These are phyloP conservation scores for Thamnidium elegans DNA, from an alignment of 192 early-diverging fungal species.

Conservation along the genomic window DNA sequence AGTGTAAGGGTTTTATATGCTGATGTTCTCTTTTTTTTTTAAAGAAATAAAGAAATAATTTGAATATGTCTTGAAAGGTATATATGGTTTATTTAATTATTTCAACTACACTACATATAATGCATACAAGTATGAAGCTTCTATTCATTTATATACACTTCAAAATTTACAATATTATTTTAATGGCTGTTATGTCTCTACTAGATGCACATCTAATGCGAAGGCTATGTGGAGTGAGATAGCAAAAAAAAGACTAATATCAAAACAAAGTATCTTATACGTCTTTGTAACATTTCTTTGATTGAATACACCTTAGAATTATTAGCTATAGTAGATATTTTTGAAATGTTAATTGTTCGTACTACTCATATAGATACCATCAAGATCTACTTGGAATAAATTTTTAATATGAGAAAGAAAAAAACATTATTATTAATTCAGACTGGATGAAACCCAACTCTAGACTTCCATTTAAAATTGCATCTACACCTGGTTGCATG, in stretches of 20 bases:
- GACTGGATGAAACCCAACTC: constrained; percentile 69
- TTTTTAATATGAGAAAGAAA: not conserved
- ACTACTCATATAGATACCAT: constrained; percentile 81
- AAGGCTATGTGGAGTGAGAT: too few relatives aligned
- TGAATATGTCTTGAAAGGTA: too few relatives aligned
- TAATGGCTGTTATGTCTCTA: too few relatives aligned
- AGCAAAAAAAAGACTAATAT: not conserved
- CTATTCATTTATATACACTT: too few relatives aligned
- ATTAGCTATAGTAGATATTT: constrained; percentile 80
- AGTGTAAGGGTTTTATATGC: too few relatives aligned
- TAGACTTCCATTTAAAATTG: constrained; percentile 67
- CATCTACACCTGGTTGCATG: constrained; percentile 67
- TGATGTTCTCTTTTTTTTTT: too few relatives aligned
- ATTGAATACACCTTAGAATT: constrained; percentile 97
- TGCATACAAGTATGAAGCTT: too few relatives aligned
- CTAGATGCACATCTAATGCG: too few relatives aligned
- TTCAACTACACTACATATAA: too few relatives aligned
- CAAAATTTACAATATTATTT: too few relatives aligned
- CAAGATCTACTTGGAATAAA: constrained; percentile 78
- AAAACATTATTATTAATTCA: constrained; percentile 46
- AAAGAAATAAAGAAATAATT: too few relatives aligned
- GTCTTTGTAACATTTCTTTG: constrained; percentile 92
- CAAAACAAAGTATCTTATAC: constrained; percentile 73
- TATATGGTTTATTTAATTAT: too few relatives aligned
- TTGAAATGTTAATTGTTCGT: constrained; percentile 85